Evolutionary conservation across 202 grass and related monocot genomes (phyloP), one percentile per base, ranked within the genome.

Genomic region (Cymbopogon flexuosus): DNA sequence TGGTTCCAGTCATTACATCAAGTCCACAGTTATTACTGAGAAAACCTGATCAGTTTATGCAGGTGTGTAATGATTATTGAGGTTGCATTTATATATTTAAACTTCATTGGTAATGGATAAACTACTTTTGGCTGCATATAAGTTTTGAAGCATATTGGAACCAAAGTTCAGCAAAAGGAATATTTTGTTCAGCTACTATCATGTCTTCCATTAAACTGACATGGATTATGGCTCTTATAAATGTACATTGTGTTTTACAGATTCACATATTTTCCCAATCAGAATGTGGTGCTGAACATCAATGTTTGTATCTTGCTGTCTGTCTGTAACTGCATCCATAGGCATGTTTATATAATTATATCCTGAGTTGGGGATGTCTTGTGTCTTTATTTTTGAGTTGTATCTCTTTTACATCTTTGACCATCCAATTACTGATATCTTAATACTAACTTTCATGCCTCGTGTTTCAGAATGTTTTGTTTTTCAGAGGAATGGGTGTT

Each of bases 11-110:
- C 69, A 87, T 97, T 80, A 92, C 94, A 77, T 92, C 90, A 73
- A 97, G 92, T 62, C 94, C 94, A 4, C 94, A 97, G 67, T 84
- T 97, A 77, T 78, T 97, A 72, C 78, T 97, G 51, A 94, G 68
- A 87, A 97, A 88, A 85, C 86, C 88, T 73, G 82, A 87, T 77
- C 86, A 94, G 23, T 80, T 94, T 86, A 79, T 89, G 68, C 84
- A 94, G 92, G 94, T 94, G 49, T 49, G 60, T 83, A 81, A 35
- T 23, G 10, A 75, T 79, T 24, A 27, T 60, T 75, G 21, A 43
- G 8, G 14, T 68, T 75, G 75, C 27, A 11, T 61, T 75, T 62
- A 36, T 30, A 2, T 59, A 18, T 52, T 22, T 54, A 11, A 79
- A 33, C 16, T 85, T 65, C 19, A 34, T 57, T 72, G 76, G 11